These are phyloP conservation scores for Pseudocercospora crystallina DNA, from an alignment of 2,329 filamentous ascomycete species.

Conservation along the genomic window DNA sequence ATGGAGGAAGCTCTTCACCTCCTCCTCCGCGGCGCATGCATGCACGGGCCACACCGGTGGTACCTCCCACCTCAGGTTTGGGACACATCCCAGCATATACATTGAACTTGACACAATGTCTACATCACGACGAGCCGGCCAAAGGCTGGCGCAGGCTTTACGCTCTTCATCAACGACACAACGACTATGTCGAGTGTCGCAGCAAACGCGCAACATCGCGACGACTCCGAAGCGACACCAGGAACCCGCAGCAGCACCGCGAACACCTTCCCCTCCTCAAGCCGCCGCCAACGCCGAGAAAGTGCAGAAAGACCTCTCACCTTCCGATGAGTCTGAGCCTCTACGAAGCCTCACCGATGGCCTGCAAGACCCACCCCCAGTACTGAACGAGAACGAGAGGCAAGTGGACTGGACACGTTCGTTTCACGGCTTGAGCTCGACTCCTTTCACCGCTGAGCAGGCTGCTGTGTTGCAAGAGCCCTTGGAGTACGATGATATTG, in stretches of 20 bases:
- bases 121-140: slow-evolving; percentile 22
- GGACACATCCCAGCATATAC: too few species aligned
- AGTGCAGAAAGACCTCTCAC: slow-evolving; percentile 23
- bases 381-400: slow-evolving; percentile 48
- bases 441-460: slow-evolving; percentile 69
- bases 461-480: slow-evolving; percentile 67
- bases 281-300: slow-evolving; percentile 16
- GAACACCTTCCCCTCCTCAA: slow-evolving; percentile 11
- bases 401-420: slow-evolving; percentile 80
- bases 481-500: slow-evolving; percentile 72
- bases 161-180: slow-evolving; percentile 12
- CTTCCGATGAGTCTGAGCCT: slow-evolving; percentile 24
- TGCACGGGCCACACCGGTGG: too few species aligned
- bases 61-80: too few species aligned
- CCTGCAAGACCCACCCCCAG: slow-evolving; percentile 52
- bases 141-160: slow-evolving; percentile 25
- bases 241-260: slow-evolving; percentile 15
- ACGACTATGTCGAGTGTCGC: slow-evolving; percentile 5
- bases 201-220: slow-evolving; percentile 21
- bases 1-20: too few species aligned
- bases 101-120: slow-evolving; percentile 17
- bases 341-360: slow-evolving; percentile 49
- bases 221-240: slow-evolving; percentile 25
- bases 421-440: slow-evolving; percentile 73
- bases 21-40: too few species aligned